These are phyloP conservation scores for Hysterium pulicare DNA, from an alignment of 2,329 filamentous ascomycete genomes.

Conservation along the genomic window DNA sequence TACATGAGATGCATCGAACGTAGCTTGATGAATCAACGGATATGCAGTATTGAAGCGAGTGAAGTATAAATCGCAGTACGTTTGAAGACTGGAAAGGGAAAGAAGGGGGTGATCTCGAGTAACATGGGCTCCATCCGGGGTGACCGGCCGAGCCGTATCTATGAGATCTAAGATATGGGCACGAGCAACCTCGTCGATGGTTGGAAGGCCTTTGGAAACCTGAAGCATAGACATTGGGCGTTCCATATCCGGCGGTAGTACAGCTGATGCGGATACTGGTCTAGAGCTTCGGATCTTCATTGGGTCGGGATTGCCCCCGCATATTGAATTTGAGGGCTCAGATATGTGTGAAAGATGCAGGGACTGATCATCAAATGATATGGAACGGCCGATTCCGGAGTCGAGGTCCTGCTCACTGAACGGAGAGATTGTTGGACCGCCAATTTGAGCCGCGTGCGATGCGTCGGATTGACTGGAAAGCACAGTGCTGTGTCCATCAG, in stretches of 20 bases:
- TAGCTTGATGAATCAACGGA: constrained; percentile 57
- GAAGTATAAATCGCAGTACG: constrained; percentile 59
- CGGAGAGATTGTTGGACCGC: constrained; percentile 17
- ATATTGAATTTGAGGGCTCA: background rate
- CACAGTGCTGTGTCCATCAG: constrained; percentile 17
- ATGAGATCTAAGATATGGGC: constrained; percentile 50
- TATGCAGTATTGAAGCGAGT: constrained; percentile 59
- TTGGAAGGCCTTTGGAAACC: constrained; percentile 26
- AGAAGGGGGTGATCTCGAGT: constrained; percentile 52
- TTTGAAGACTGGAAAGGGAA: constrained; percentile 50
- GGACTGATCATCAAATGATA: constrained; percentile 1
- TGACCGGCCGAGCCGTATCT: constrained; percentile 47
- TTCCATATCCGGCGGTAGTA: constrained; percentile 21
- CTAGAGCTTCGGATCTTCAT: background rate
- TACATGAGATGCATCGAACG: constrained; percentile 50
- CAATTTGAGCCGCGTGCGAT: constrained; percentile 16
- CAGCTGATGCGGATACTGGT: constrained; percentile 11
- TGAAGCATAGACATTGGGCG: constrained; percentile 33
- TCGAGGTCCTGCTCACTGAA: constrained; percentile 13
- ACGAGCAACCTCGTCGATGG: constrained; percentile 43
- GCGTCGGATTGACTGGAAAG: constrained; percentile 20
- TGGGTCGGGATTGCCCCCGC: background rate
- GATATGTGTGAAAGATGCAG: background rate
- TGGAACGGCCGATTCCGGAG: background rate
- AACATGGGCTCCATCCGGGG: constrained; percentile 47